Evolutionary conservation across 371 early-diverging fungal genomes (phyloP).

Genomic region (Mucor circinelloides): DNA sequence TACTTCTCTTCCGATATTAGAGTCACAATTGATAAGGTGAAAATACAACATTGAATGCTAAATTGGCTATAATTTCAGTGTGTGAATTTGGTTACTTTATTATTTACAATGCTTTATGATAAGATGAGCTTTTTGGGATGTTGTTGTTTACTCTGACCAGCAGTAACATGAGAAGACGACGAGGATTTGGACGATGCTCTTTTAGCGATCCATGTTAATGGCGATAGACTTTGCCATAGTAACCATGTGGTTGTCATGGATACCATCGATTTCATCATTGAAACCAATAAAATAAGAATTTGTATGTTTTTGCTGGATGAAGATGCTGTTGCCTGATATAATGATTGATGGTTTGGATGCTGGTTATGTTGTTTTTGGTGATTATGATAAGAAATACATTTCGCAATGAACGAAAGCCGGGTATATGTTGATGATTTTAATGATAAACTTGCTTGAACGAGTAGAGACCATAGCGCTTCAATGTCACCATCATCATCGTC

Average conservation of each 20-base stretch:
- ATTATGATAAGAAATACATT: not conserved
- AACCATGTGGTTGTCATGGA: slow-evolving; percentile 29
- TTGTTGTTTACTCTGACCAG: slow-evolving; percentile 17
- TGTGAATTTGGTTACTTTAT: slow-evolving; percentile 2
- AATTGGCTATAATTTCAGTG: not conserved
- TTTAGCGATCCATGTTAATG: slow-evolving; percentile 19
- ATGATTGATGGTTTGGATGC: slow-evolving; percentile 3
- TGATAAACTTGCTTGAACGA: slow-evolving; percentile 2
- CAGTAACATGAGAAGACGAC: slow-evolving; percentile 1
- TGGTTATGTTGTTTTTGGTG: not conserved
- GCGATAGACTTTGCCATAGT: slow-evolving; percentile 22
- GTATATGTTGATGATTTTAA: slow-evolving; percentile 12
- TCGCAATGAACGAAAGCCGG: not conserved
- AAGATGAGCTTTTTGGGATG: slow-evolving; percentile 11
- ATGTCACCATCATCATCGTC: slow-evolving; percentile 14
- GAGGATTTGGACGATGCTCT: not conserved
- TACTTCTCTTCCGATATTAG: slow-evolving; percentile 10
- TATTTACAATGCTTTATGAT: slow-evolving; percentile 13
- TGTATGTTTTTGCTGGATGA: slow-evolving; percentile 5
- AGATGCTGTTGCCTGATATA: not conserved
- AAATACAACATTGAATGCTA: slow-evolving; percentile 3
- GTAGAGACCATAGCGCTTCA: slow-evolving; percentile 18
- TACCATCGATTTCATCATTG: slow-evolving; percentile 22
- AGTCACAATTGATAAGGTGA: slow-evolving; percentile 17
- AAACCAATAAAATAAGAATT: slow-evolving; percentile 8